Conservation (phyloP, 331 rosid genomes). For the Prunus yedoensis region DNA sequence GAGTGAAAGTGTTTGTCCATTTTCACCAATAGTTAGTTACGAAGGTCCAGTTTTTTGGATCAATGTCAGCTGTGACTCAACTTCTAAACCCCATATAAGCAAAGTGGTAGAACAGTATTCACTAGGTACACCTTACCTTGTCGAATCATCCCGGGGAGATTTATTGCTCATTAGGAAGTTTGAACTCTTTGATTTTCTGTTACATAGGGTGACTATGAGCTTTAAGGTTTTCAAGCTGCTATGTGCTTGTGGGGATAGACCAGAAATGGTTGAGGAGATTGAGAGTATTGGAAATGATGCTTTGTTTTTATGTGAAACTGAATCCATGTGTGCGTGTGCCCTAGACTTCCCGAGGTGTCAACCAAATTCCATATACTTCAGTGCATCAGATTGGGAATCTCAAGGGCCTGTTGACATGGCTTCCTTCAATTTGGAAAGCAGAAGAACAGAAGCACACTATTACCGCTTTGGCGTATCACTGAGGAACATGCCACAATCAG, state of each 20-base stretch:
- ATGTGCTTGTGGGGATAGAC: not conserved
- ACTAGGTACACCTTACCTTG: not conserved
- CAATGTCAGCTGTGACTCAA: not conserved
- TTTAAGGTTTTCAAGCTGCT: not conserved
- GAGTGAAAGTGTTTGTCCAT: no score
- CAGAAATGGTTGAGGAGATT: not conserved
- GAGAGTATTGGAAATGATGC: not conserved
- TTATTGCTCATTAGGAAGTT: not conserved
- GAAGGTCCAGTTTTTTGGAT: not conserved
- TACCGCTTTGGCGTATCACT: not conserved
- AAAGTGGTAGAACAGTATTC: not conserved
- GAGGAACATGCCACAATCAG: not conserved
- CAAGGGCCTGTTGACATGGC: not conserved
- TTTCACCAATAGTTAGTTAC: no score
- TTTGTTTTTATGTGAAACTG: not conserved
- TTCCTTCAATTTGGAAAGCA: not conserved
- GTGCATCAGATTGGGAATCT: not conserved
- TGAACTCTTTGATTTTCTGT: not conserved
- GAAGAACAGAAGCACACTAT: not conserved
- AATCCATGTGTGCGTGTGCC: not conserved
- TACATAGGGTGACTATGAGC: not conserved
- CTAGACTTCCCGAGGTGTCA: not conserved
- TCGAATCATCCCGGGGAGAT: not conserved
- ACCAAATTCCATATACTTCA: not conserved
- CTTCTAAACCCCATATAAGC: not conserved